A percentile compares a stretch with the other conserved stretches of the same genome.
Evolutionary conservation across 1,284 basidiomycete genomes (phyloP).

Genomic region (Cryptococcus maquisensis): DNA sequence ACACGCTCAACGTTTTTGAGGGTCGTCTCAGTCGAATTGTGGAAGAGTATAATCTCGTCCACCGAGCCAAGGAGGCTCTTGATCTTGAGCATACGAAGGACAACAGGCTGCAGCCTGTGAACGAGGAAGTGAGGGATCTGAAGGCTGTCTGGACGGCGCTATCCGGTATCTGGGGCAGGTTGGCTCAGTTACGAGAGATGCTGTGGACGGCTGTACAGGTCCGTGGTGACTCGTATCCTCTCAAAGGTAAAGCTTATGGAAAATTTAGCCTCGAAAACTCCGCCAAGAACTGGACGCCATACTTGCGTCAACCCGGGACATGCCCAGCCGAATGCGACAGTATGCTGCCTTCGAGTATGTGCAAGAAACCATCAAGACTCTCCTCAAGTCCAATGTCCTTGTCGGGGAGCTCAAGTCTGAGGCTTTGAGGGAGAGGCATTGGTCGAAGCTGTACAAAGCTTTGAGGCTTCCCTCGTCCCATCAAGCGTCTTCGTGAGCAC

Average conservation of each 20-base stretch:
- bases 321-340: constrained; percentile 98
- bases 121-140: constrained; percentile 91
- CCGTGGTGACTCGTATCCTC: not conserved
- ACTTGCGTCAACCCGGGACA: constrained; percentile 86
- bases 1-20: constrained; percentile 90
- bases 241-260: not conserved
- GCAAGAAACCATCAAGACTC: constrained; percentile 78
- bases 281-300: constrained; percentile 89
- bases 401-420: constrained; percentile 94
- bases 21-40: constrained; percentile 80
- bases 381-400: constrained; percentile 84
- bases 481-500: constrained; percentile 55
- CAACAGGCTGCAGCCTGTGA: constrained; percentile 85
- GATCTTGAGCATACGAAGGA: constrained; percentile 87
- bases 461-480: constrained; percentile 64
- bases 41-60: constrained; percentile 90
- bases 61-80: constrained; percentile 92
- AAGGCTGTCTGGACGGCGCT: constrained; percentile 99
- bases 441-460: constrained; percentile 96
- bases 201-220: constrained; percentile 80
- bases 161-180: constrained; percentile 93
- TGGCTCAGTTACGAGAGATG: constrained; percentile 81
- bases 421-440: constrained; percentile 94
- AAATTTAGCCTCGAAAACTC: constrained; percentile 75
- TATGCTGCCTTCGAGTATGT: constrained; percentile 99